Conservation (phyloP, 2,329 filamentous ascomycete genomes). For the Phaeomoniella chlamydospora region DNA sequence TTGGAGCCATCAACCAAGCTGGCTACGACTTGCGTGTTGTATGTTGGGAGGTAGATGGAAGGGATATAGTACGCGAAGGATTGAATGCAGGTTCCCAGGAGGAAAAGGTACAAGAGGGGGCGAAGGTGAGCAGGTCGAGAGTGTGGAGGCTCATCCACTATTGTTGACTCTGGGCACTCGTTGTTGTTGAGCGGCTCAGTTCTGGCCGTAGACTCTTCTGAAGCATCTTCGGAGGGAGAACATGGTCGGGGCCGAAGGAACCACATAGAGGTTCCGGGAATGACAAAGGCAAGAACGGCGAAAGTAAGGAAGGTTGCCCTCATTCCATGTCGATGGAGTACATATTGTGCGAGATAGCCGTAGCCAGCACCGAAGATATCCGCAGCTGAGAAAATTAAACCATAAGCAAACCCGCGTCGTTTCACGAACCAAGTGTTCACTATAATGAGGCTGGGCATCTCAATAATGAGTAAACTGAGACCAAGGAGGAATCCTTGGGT, state of each 20-base stretch:
- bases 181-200: background rate
- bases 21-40: no score
- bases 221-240: background rate
- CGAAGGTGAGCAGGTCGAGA: constrained; percentile 2
- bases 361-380: constrained; percentile 6
- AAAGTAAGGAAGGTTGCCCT: constrained; percentile 4
- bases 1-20: constrained; percentile 6
- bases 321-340: constrained; percentile 2
- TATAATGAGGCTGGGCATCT: background rate
- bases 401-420: background rate
- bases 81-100: constrained; percentile 20
- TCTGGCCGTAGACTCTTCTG: no score
- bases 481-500: background rate
- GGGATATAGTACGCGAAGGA: constrained; percentile 21
- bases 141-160: no score
- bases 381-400: constrained; percentile 2
- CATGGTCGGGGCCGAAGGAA: constrained; percentile 3
- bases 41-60: constrained; percentile 18
- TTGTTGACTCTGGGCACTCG: background rate
- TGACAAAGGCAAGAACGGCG: constrained; percentile 3
- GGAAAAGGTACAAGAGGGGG: constrained; percentile 16
- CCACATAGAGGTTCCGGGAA: constrained; percentile 4
- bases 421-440: background rate
- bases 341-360: constrained; percentile 2
- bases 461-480: background rate